These are phyloP conservation scores for Boechera retrofracta DNA, from an alignment of 345 rosid genomes.

Conservation along the genomic window DNA sequence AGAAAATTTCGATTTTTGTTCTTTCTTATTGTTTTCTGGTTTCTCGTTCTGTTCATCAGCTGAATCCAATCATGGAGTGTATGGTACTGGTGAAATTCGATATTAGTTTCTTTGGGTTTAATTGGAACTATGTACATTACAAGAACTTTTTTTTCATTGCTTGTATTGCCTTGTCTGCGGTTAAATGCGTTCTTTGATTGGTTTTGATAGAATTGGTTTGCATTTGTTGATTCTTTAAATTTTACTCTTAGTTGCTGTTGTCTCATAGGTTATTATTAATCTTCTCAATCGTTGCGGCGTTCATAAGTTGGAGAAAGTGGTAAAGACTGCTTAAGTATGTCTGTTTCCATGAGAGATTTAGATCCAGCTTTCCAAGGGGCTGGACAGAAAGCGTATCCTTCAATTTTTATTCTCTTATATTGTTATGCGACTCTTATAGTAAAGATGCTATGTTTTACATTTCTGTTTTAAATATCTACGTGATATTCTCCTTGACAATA, in stretches of 20 bases:
- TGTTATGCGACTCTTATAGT: background rate
- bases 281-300: constrained; percentile 37
- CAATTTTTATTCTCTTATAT: background rate
- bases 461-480: constrained; percentile 17
- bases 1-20: constrained; percentile 6
- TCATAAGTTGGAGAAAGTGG: constrained; percentile 46
- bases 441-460: constrained; percentile 9
- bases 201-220: constrained; percentile 8
- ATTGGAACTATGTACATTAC: background rate
- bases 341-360: constrained; percentile 98
- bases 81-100: background rate
- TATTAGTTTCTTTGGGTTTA: constrained; percentile 7
- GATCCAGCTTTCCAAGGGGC: constrained; percentile 98
- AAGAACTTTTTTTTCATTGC: background rate
- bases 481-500: constrained; percentile 57
- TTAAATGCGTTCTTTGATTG: background rate
- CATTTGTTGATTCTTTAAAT: constrained; percentile 14
- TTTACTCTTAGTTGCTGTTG: constrained; percentile 17
- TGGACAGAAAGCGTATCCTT: constrained; percentile 99
- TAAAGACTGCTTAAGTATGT: constrained; percentile 56
- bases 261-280: constrained; percentile 43
- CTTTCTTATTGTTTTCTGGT: constrained; percentile 14
- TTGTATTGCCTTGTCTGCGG: background rate
- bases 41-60: constrained; percentile 3
- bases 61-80: constrained; percentile 8